Base-by-base conservation (phyloP, 768 basidiomycete species). In the Aureoboletus auriporus region DNA sequence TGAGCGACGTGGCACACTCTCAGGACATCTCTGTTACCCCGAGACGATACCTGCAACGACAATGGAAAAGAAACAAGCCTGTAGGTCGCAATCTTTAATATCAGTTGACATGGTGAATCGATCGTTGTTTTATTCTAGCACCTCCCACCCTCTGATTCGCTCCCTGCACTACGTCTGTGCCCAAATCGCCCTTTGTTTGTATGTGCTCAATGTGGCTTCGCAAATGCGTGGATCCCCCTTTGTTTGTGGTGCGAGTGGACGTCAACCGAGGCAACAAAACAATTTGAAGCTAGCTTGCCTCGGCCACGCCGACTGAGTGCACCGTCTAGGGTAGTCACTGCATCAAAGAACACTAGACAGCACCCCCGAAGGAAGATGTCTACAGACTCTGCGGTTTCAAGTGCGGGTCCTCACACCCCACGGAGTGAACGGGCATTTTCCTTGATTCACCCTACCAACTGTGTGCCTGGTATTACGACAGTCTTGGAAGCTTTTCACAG, bases 221-320 rank as follows among this genome's bases (percentile, higher is more conserved):
- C 68, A 31, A 77, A 77, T 43, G 68, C 74, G 38, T 69, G 72
- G 55, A 66, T 78, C 47, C 73, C 77, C 23, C 65, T 78, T 50
- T 78, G 76, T 64, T 59, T 77, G 14, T 78, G 76, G 74, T 77
- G 77, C 58, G 60, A 68, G 52, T 78, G 76, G 75, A 69, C 72
- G 5, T 76, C 74, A 23, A 57, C 65, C 14, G 69, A 63, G 44
- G 71, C 75, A 5, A 65, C 66, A 51, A 68, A 60, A 44, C 66
- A 64, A 39, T 75, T 72, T 53, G 71, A 76, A 53, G 51, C 60
- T 20, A 70, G 62, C 37, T 63, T 65, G 49, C 69, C 73, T 31
- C 68, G 74, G 16, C 56, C 67, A 27, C 65, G 65, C 42, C 50
- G 65, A 46, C 47, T 67, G 42, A 67, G 65, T 33, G 67, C 65